Evolutionary conservation across 2,329 filamentous ascomycete genomes (phyloP).

Genomic region (Rutstroemia sp.): DNA sequence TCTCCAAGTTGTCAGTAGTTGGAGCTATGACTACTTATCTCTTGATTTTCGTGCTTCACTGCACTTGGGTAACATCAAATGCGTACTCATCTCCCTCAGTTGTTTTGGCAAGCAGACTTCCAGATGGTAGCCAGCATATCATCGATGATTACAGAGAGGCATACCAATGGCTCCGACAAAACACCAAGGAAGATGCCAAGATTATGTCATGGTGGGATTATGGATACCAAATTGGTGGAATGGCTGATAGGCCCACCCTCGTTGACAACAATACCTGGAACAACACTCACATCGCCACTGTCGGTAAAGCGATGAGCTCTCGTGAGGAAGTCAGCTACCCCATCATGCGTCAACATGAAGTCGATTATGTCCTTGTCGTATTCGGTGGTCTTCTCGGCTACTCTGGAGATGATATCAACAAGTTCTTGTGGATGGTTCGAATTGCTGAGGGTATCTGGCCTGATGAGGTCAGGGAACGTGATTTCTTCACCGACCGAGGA

Average conservation of each 20-base stretch:
- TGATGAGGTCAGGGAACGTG: conserved; percentile 95
- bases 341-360: conserved; percentile 96
- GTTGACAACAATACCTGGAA: conserved; percentile 99
- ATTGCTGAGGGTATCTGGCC: conserved; percentile 99
- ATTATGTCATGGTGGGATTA: conserved; percentile 99
- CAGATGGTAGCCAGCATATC: conserved; percentile 94
- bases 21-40: conserved; percentile 70
- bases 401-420: conserved; percentile 98
- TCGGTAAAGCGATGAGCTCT: conserved; percentile 98
- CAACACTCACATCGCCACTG: conserved; percentile 98
- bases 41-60: conserved; percentile 90
- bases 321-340: conserved; percentile 96
- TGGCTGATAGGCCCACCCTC: conserved; percentile 93
- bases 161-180: conserved; percentile 98
- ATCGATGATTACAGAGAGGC: conserved; percentile 99
- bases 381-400: conserved; percentile 95
- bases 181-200: conserved; percentile 90
- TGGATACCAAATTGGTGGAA: conserved; percentile 98
- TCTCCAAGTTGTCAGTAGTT: conserved; percentile 75
- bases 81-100: conserved; percentile 98
- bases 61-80: conserved; percentile 98
- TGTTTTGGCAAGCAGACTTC: conserved; percentile 83
- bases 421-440: conserved; percentile 99
- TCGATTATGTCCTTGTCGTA: conserved; percentile 96
- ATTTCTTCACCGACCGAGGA: conserved; percentile 88